Conservation (phyloP, 129 eudicot genomes). For the Chrysanthemum lavandulifolium region DNA sequence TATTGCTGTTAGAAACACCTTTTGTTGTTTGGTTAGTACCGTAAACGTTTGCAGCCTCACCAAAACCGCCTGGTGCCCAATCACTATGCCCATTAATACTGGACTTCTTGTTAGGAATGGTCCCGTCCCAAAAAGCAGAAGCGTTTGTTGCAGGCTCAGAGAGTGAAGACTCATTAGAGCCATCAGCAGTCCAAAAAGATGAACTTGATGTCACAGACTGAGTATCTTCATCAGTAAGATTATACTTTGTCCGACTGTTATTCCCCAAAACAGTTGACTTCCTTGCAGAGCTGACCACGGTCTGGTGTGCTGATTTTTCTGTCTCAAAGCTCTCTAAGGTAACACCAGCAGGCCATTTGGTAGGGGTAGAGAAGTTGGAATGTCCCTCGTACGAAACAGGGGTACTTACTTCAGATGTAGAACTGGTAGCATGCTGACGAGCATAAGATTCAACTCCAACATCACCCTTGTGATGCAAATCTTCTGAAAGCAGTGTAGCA, state of each 20-base stretch:
- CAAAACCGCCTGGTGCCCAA: conserved; percentile 18
- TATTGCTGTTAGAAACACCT: conserved; percentile 14
- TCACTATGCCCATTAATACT: conserved; percentile 30
- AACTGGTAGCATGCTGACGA: conserved; percentile 19
- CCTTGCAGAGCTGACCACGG: conserved; percentile 15
- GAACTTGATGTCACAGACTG: conserved; percentile 31
- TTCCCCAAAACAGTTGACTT: conserved; percentile 22
- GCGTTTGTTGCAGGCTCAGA: conserved; percentile 45
- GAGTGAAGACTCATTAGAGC: conserved; percentile 36
- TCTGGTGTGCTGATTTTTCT: conserved; percentile 30
- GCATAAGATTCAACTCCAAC: conserved; percentile 17
- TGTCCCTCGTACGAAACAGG: conserved; percentile 16
- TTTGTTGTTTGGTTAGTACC: conserved; percentile 9
- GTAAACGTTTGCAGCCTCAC: conserved; percentile 24
- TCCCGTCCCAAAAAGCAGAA: conserved; percentile 59
- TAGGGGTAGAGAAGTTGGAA: conserved; percentile 21
- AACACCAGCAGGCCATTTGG: conserved; percentile 19
- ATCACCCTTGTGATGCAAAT: conserved; percentile 26
- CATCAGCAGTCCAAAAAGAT: conserved; percentile 36
- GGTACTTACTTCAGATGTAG: conserved; percentile 11
- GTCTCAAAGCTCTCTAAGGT: conserved; percentile 27
- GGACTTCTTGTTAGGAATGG: conserved; percentile 29
- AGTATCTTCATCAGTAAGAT: conserved; percentile 29
- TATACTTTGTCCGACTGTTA: conserved; percentile 21
- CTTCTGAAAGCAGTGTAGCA: conserved; percentile 24